Conservation (phyloP, 2,329 filamentous ascomycete genomes). For the Aureobasidium sp. region DNA sequence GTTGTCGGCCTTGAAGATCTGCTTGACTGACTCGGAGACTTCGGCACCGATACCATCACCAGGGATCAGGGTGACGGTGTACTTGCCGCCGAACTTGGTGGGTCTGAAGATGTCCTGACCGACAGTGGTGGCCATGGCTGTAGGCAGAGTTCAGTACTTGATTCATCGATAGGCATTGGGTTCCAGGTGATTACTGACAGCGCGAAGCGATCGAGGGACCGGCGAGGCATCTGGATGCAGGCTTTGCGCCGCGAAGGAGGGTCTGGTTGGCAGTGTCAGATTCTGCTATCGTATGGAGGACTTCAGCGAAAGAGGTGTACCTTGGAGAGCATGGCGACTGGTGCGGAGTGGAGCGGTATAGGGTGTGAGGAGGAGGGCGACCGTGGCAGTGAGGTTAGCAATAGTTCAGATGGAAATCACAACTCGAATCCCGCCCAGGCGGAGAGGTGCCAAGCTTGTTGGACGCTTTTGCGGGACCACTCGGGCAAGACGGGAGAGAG, state of each 20-base stretch:
- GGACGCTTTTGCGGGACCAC: not conserved
- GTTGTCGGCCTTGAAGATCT: constrained; percentile 99
- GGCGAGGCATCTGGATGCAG: constrained; percentile 39
- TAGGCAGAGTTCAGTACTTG: constrained; percentile 5
- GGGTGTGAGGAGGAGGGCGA: constrained; percentile 15
- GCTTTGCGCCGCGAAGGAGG: constrained; percentile 49
- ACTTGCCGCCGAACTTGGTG: constrained; percentile 98
- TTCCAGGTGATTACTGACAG: constrained; percentile 38
- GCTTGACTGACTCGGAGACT: constrained; percentile 96
- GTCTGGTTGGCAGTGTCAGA: constrained; percentile 34
- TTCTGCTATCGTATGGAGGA: constrained; percentile 24
- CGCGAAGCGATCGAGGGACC: constrained; percentile 47
- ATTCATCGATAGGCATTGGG: constrained; percentile 16
- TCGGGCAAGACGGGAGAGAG: not conserved
- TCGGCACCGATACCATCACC: constrained; percentile 96
- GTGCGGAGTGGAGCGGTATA: constrained; percentile 15
- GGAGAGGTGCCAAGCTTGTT: not conserved
- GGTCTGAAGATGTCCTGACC: constrained; percentile 98
- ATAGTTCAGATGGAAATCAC: constrained; percentile 18
- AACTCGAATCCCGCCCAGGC: constrained; percentile 5
- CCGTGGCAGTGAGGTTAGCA: constrained; percentile 10
- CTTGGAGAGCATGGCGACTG: constrained; percentile 36
- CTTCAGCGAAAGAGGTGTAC: constrained; percentile 18
- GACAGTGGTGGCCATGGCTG: constrained; percentile 59
- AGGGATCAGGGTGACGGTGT: constrained; percentile 96